Evolutionary conservation across 2,329 filamentous ascomycete species (phyloP), one percentile per base, ranked within the genome.

Genomic region (Colletotrichum godetiae): DNA sequence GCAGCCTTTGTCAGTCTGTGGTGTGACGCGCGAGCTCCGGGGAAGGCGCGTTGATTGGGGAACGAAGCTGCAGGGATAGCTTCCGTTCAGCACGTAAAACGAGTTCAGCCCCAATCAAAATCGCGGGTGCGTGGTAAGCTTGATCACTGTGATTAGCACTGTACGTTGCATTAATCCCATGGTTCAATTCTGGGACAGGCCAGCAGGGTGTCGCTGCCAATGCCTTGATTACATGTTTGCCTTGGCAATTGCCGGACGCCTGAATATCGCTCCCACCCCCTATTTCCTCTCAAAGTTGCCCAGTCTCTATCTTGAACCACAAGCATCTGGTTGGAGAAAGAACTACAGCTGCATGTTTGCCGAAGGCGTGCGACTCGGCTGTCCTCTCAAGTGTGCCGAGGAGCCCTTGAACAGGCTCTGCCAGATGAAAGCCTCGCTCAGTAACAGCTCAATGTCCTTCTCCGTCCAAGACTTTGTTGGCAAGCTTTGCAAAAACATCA

Each of bases 361-460:
- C 4, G 82, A 82, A 27, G 84, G 83, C 31, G 78, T 81, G 73
- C 85, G 81, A 62, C 79, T 84, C 5, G 82, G 81, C 1, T 82
- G 86, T 13, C 90, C 89, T 76, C 91, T 89, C 74, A 99, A 86
- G 85, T 99, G 97, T 49, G 97, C 97, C 67, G 95, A 93, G 11
- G 95, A 98, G 62, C 96, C 96, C 79, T 97, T 95, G 85, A 98
- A 99, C 57, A 99, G 86, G 80, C 94, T 98, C 85, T 99, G 95
- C 97, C 97, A 99, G 76, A 99, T 98, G 79, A 97, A 99, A 3
- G 97, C 97, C 85, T 99, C 97, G 80, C 95, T 98, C 56, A 99
- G 88, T 67, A 99, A 87, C 72, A 99, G 88, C 82, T 98, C 97
- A 78, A 99, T 97, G 80, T 99, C 97, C 85, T 98, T 98, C 81